Conservation (phyloP, 2,329 filamentous ascomycete genomes). For the Aschersonia sp. region DNA sequence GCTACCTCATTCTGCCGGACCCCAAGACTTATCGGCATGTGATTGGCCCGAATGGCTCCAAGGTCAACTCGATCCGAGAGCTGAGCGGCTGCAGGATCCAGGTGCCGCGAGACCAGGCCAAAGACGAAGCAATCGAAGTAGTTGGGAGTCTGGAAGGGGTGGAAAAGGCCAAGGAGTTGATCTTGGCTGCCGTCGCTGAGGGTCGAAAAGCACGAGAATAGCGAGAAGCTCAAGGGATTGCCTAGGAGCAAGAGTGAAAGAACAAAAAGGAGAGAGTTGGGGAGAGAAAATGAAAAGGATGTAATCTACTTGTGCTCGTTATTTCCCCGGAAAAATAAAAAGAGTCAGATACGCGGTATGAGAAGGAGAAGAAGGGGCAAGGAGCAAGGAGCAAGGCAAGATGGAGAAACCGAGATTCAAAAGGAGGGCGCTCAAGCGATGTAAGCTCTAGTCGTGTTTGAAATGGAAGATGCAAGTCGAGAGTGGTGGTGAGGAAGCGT, state of each 20-base stretch:
- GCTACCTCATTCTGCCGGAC: slow-evolving; percentile 82
- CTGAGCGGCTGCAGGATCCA: slow-evolving; percentile 89
- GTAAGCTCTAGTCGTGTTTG: too few relatives aligned
- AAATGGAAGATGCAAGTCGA: too few relatives aligned
- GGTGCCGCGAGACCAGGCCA: slow-evolving; percentile 67
- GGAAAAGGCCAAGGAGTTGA: slow-evolving; percentile 77
- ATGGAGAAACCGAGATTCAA: too few relatives aligned
- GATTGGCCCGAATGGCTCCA: slow-evolving; percentile 75
- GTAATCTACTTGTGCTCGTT: too few relatives aligned
- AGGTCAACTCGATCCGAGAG: slow-evolving; percentile 86
- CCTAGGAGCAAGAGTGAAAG: too few relatives aligned
- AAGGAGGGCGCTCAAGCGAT: too few relatives aligned
- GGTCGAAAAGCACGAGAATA: slow-evolving; percentile 26
- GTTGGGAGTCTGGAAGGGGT: slow-evolving; percentile 65
- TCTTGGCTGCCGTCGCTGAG: slow-evolving; percentile 66
- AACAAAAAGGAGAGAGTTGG: not conserved
- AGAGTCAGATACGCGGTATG: not conserved
- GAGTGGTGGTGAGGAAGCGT: too few relatives aligned
- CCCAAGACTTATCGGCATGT: slow-evolving; percentile 81
- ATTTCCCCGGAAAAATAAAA: not conserved
- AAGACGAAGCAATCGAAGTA: slow-evolving; percentile 79
- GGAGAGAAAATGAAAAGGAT: not conserved
- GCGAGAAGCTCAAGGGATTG: not conserved
- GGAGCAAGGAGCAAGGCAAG: too few relatives aligned
- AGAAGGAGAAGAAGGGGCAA: not conserved